These are phyloP conservation scores for Taxillus chinensis DNA, from an alignment of 164 flowering plant genomes.

Conservation along the genomic window DNA sequence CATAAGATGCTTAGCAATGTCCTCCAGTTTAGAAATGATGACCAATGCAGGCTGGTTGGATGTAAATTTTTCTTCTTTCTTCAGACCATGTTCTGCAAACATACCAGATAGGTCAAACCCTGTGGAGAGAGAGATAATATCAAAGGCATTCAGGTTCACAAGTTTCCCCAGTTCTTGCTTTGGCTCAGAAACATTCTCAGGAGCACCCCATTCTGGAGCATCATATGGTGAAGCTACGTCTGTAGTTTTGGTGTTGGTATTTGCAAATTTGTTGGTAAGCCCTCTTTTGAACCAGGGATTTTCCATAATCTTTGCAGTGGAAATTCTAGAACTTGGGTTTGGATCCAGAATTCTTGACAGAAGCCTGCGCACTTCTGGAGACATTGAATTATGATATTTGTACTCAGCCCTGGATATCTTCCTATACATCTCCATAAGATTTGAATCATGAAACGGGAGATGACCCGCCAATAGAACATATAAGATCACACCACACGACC, in stretches of 20 bases:
- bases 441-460: slow-evolving; percentile 43
- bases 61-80: slow-evolving; percentile 28
- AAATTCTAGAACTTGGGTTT: slow-evolving; percentile 33
- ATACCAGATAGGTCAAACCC: slow-evolving; percentile 47
- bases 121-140: slow-evolving; percentile 38
- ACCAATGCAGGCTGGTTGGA: slow-evolving; percentile 20
- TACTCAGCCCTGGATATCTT: slow-evolving; percentile 37
- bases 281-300: slow-evolving; percentile 40
- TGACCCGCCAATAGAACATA: slow-evolving; percentile 42
- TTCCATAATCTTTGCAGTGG: slow-evolving; percentile 30
- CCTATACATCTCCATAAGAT: slow-evolving; percentile 40
- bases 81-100: slow-evolving; percentile 22
- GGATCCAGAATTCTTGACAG: slow-evolving; percentile 36
- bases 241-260: slow-evolving; percentile 3
- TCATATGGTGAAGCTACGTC: slow-evolving; percentile 9
- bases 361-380: slow-evolving; percentile 28
- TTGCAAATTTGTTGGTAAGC: slow-evolving; percentile 6
- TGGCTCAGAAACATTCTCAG: slow-evolving; percentile 3
- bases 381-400: slow-evolving; percentile 37
- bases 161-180: slow-evolving; percentile 13
- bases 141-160: slow-evolving; percentile 37
- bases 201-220: slow-evolving; percentile 2
- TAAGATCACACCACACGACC: slow-evolving; percentile 55
- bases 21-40: slow-evolving; percentile 38
- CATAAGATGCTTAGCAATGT: slow-evolving; percentile 20